A percentile compares a stretch with the other conserved stretches of the same genome.
Evolutionary conservation across 2,329 filamentous ascomycete genomes (phyloP).

Genomic region (Periconia sp.): DNA sequence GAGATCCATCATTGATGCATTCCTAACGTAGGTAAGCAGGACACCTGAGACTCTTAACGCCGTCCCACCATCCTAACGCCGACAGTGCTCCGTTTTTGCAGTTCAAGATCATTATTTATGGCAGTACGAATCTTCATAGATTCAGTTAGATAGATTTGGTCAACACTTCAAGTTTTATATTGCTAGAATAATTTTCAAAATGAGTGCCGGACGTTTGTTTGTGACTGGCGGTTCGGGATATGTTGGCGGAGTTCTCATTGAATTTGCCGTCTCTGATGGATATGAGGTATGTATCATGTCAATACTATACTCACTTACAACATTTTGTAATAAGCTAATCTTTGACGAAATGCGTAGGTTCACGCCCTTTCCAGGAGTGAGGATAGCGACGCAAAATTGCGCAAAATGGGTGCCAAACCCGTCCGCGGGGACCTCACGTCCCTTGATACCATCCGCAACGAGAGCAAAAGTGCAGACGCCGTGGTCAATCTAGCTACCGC

Average conservation of each 20-base stretch:
- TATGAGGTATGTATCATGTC: slow-evolving; percentile 35
- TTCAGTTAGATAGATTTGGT: too few species aligned
- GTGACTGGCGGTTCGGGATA: slow-evolving; percentile 25
- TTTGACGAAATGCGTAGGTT: not conserved
- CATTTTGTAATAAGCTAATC: too few species aligned
- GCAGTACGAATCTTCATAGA: too few species aligned
- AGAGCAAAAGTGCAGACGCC: slow-evolving; percentile 46
- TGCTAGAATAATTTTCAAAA: not conserved
- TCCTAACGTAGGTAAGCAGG: too few species aligned
- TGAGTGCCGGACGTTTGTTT: slow-evolving; percentile 10
- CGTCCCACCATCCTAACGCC: too few species aligned
- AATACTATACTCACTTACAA: too few species aligned
- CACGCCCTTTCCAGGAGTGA: slow-evolving; percentile 46
- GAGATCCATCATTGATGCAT: too few species aligned
- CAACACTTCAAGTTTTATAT: too few species aligned
- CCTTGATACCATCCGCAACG: slow-evolving; percentile 41
- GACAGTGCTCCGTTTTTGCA: too few species aligned
- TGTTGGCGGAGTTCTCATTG: slow-evolving; percentile 29
- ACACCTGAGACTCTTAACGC: too few species aligned
- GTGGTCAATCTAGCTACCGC: slow-evolving; percentile 47
- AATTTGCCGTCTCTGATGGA: slow-evolving; percentile 41
- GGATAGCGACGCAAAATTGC: slow-evolving; percentile 39
- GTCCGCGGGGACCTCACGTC: slow-evolving; percentile 46
- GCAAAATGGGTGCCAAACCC: slow-evolving; percentile 42
- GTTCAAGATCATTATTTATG: too few species aligned